phyloP scores from a whole-genome alignment of 1,284 basidiomycete genomes.

The Austroboletus niveus region DNA sequence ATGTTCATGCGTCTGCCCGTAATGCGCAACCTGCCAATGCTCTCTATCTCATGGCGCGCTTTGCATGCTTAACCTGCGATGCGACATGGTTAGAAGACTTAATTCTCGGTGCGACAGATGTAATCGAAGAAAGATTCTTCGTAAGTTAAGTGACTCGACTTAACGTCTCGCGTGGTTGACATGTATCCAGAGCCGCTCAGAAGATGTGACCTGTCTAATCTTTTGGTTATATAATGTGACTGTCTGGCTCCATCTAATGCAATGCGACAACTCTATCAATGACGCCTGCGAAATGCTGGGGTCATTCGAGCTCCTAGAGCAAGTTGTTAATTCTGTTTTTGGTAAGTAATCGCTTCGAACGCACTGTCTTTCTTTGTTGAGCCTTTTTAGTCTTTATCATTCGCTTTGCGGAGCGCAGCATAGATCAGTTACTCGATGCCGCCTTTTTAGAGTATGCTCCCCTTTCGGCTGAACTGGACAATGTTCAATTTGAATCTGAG shows the following conservation, averaged over 20 bases:
- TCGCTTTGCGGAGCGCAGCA: conserved; percentile 84
- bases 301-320: conserved; percentile 77
- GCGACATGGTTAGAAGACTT: conserved; percentile 91
- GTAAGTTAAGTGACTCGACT: conserved; percentile 48
- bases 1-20: conserved; percentile 62
- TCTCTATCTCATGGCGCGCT: conserved; percentile 82
- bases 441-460: conserved; percentile 85
- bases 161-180: conserved; percentile 8
- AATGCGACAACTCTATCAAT: conserved; percentile 76
- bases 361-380: conserved; percentile 6
- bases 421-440: conserved; percentile 84
- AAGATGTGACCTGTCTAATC: conserved; percentile 82
- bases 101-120: conserved; percentile 85
- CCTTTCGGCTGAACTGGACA: conserved; percentile 74
- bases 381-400: conserved; percentile 82
- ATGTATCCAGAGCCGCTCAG: conserved; percentile 62
- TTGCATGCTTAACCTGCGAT: conserved; percentile 84
- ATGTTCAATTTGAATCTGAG: conserved; percentile 92
- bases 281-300: conserved; percentile 78
- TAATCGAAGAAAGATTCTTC: conserved; percentile 90
- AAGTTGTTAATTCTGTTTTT: conserved; percentile 93
- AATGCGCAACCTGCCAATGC: conserved; percentile 81
- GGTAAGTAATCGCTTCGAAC: conserved; percentile 47
- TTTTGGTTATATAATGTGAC: conserved; percentile 97
- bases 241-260: conserved; percentile 86